phyloP scores from a whole-genome alignment of 306 rosid species.

The Urtica urens region DNA sequence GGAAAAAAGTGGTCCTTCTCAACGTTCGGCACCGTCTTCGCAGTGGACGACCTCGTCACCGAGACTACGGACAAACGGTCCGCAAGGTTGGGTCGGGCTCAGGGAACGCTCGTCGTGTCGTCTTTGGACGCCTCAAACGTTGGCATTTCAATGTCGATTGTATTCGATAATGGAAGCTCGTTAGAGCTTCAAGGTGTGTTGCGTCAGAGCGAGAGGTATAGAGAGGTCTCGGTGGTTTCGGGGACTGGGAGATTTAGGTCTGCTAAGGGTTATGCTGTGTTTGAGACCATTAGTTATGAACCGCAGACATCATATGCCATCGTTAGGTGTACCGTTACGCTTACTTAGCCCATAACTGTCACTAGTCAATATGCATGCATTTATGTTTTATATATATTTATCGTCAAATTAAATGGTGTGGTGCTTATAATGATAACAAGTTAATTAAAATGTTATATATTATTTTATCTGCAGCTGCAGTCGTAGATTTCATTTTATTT shows the following conservation, averaged over 20 bases:
- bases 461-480: no score
- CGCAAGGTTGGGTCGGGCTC: neutral
- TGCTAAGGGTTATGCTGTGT: constrained; percentile 26
- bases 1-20: neutral
- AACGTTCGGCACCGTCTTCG: constrained; percentile 6
- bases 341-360: neutral
- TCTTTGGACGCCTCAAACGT: constrained; percentile 3
- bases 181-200: constrained; percentile 15
- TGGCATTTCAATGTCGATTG: neutral
- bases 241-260: constrained; percentile 46
- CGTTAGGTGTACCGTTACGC: constrained; percentile 1
- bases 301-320: neutral
- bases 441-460: no score
- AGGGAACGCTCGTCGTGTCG: neutral
- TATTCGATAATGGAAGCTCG: constrained; percentile 17
- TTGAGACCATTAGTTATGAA: constrained; percentile 12
- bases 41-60: neutral
- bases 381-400: no score
- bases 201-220: constrained; percentile 18
- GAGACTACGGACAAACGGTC: neutral
- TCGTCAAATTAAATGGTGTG: no score
- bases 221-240: constrained; percentile 32
- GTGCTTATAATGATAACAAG: no score
- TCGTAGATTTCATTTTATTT: no score
- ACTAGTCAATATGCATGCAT: no score